Base-by-base conservation (phyloP, 257 asterid genomes). In the Solanum ahanhuiri region DNA sequence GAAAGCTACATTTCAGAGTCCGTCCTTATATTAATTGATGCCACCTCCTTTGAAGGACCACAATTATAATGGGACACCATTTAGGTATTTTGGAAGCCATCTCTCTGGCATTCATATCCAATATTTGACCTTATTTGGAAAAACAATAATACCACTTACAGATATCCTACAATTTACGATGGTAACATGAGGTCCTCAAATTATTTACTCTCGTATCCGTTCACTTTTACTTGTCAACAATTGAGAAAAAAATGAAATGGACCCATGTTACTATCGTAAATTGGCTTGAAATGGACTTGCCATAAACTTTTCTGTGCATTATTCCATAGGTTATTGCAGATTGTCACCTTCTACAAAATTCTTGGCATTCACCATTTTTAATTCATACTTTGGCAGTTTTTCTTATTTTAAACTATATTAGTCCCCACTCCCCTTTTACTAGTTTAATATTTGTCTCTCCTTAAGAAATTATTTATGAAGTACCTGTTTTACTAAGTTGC, bases 281-380 rank as follows among this genome's bases (percentile, higher is more conserved):
- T 31, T 31, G 84, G 84, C 84, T 79, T 79, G 41, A 79, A 3
- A 79, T 77, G 60, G 83, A 76, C 83, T 23, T 76, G 58, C 33
- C 25, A 43, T 25, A 23, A 25, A 25, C 60, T 30, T n/a, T 14
- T 76, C 60, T 41, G 12, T 75, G 15, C 83, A 23, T 76, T 41
- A 14, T 76, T 76, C 83, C 22, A 7, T n/a, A 75, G 34, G 22
- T 75, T 37, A 75, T 31, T 11, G 11, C 82, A 22, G 51, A 31
- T 75, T 39, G 12, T 39, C 82, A 37, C 9, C 82, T 75, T 75
- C 83, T 11, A 39, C 58, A 11, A 73, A 73, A 73, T n/a, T 75
- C 82, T 75, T 37, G 58, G 22, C 3, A 39, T 39, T 75, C 43
- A 70, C 22, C 58, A 39, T 6, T 75, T 75, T 39, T 54, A 18